Conservation (phyloP, 139 green algal genomes). For the Haematococcus lacustris region DNA sequence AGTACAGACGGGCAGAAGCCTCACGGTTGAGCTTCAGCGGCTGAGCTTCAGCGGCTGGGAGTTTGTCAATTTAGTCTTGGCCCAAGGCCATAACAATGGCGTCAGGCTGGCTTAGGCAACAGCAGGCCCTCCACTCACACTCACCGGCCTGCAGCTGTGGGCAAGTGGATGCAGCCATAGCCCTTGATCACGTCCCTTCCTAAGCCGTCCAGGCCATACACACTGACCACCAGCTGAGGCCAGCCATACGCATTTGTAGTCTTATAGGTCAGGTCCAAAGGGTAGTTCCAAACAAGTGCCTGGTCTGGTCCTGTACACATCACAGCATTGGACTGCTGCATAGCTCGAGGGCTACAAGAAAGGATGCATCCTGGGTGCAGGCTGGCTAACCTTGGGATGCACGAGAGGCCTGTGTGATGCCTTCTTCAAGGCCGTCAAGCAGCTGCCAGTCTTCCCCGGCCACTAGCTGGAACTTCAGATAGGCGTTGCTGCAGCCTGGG, state of each 20-base stretch:
- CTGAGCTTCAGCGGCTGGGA: not conserved
- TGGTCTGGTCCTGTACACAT: constrained; percentile 27
- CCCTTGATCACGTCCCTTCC: constrained; percentile 69
- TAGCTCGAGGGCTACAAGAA: not conserved
- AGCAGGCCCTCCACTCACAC: not conserved
- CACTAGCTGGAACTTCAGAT: constrained; percentile 67
- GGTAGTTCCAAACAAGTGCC: constrained; percentile 73
- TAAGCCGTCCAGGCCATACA: constrained; percentile 65
- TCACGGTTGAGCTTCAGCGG: no score
- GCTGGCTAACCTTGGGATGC: constrained; percentile 27
- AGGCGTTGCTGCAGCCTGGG: constrained; percentile 56
- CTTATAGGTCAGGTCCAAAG: constrained; percentile 68
- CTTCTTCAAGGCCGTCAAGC: constrained; percentile 66
- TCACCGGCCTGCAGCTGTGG: constrained; percentile 54
- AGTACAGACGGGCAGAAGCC: no score
- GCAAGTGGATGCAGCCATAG: constrained; percentile 70
- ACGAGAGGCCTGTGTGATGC: constrained; percentile 66
- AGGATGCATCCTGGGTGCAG: not conserved
- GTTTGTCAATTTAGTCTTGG: no score
- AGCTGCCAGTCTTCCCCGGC: constrained; percentile 73
- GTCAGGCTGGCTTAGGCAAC: no score
- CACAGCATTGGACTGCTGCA: not conserved
- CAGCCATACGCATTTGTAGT: constrained; percentile 74
- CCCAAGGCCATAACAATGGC: not conserved
- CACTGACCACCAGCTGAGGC: constrained; percentile 67